Conservation (phyloP, 345 rosid genomes). For the Pistacia atlantica region DNA sequence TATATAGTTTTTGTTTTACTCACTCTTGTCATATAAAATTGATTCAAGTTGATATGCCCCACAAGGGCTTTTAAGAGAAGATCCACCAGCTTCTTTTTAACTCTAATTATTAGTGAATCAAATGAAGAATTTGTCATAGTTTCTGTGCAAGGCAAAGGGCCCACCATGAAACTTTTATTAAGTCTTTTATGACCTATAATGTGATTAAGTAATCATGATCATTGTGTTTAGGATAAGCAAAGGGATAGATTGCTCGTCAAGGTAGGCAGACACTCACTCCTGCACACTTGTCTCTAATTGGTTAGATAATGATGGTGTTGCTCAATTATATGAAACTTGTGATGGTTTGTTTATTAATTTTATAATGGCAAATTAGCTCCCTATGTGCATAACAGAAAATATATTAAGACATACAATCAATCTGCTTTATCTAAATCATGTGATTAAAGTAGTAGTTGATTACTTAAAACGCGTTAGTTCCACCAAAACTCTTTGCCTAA, state of each 20-base stretch:
- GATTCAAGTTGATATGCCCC: no score
- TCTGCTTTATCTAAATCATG: neutral
- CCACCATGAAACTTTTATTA: neutral
- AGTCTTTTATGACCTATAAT: constrained; percentile 6
- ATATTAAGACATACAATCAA: constrained; percentile 5
- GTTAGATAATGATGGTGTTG: constrained; percentile 12
- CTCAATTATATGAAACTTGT: constrained; percentile 16
- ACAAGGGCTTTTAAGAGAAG: neutral
- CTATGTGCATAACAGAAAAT: constrained; percentile 23
- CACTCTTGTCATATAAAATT: no score
- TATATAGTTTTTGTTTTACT: no score
- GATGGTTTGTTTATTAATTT: neutral
- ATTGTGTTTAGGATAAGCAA: constrained; percentile 35
- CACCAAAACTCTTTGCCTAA: constrained; percentile 31
- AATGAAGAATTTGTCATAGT: neutral
- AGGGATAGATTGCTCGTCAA: constrained; percentile 39
- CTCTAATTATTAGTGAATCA: constrained; percentile 10
- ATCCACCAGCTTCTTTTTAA: neutral
- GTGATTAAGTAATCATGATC: neutral
- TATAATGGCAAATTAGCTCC: constrained; percentile 12
- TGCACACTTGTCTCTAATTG: constrained; percentile 22
- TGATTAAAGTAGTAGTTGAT: no score
- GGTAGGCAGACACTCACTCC: constrained; percentile 31
- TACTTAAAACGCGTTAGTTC: constrained; percentile 28
- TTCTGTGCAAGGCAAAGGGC: neutral